A percentile compares a stretch with the other conserved stretches of the same genome.
phyloP scores from a whole-genome alignment of 495 filamentous ascomycete species.

The Cenococcum geophilum region DNA sequence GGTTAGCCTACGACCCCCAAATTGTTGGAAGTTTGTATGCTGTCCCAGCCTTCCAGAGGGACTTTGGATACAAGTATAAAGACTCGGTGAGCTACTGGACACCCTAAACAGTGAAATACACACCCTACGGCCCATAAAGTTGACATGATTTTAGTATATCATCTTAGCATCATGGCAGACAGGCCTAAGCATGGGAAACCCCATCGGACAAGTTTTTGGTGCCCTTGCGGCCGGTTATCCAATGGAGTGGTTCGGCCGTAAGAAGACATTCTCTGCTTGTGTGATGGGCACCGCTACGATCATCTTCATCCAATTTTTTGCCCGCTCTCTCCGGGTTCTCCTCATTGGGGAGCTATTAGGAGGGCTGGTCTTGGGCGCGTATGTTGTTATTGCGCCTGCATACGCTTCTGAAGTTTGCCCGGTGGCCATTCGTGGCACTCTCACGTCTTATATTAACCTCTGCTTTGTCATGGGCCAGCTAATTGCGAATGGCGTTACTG shows the following conservation, averaged over 20 bases:
- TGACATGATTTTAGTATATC: constrained; percentile 19
- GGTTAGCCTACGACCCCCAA: constrained; percentile 25
- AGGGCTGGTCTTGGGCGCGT: constrained; percentile 35
- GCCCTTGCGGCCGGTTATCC: constrained; percentile 34
- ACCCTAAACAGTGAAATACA: neutral
- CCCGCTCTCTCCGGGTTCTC: constrained; percentile 35
- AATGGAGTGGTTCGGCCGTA: constrained; percentile 38
- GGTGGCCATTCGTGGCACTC: constrained; percentile 41
- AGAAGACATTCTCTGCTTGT: constrained; percentile 36
- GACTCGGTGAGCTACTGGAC: constrained; percentile 3
- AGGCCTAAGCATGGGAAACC: constrained; percentile 34
- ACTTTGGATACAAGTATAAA: constrained; percentile 37
- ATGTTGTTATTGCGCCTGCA: constrained; percentile 36
- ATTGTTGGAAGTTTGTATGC: constrained; percentile 36
- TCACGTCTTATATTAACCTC: constrained; percentile 46
- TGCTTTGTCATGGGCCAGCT: constrained; percentile 51
- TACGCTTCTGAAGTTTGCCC: constrained; percentile 48
- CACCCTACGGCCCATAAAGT: neutral
- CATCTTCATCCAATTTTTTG: constrained; percentile 51
- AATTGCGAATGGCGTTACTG: constrained; percentile 46
- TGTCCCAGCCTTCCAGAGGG: constrained; percentile 35
- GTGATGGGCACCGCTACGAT: constrained; percentile 39
- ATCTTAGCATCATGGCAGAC: constrained; percentile 37
- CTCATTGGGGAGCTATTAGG: constrained; percentile 39
- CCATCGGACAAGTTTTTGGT: constrained; percentile 38